phyloP scores from a whole-genome alignment of 164 flowering plant genomes.

The Vitis rotundifolia region DNA sequence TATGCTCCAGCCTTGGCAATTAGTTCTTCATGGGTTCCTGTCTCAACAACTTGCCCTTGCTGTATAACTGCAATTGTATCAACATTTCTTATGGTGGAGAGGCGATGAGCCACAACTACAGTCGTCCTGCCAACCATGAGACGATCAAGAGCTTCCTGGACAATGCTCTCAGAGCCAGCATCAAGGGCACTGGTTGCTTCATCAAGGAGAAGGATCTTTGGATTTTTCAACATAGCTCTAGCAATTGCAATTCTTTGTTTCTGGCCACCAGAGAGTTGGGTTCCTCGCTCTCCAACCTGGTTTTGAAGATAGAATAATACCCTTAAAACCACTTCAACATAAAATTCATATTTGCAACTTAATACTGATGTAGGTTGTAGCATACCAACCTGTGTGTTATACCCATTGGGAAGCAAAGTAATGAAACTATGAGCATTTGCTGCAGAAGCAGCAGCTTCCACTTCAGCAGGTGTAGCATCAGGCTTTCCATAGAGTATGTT shows the following conservation, averaged over 20 bases:
- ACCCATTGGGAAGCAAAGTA: conserved; percentile 83
- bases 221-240: conserved; percentile 95
- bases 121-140: conserved; percentile 97
- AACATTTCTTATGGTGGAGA: conserved; percentile 91
- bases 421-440: conserved; percentile 96
- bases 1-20: conserved; percentile 81
- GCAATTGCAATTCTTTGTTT: conserved; percentile 98
- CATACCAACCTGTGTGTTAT: conserved; percentile 73
- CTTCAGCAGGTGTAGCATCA: conserved; percentile 82
- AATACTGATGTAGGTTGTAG: neutral
- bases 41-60: conserved; percentile 91
- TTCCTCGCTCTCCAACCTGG: conserved; percentile 97
- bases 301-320: neutral
- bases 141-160: conserved; percentile 94
- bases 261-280: conserved; percentile 97
- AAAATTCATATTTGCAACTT: neutral
- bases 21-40: conserved; percentile 91
- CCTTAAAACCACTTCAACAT: neutral
- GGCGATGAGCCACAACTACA: conserved; percentile 95
- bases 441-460: conserved; percentile 87
- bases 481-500: conserved; percentile 93
- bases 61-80: conserved; percentile 90
- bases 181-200: conserved; percentile 99
- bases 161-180: conserved; percentile 90
- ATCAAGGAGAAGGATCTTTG: conserved; percentile 90